These are phyloP conservation scores for Epicoccum sorghinum DNA, from an alignment of 2,329 filamentous ascomycete genomes.

Conservation along the genomic window DNA sequence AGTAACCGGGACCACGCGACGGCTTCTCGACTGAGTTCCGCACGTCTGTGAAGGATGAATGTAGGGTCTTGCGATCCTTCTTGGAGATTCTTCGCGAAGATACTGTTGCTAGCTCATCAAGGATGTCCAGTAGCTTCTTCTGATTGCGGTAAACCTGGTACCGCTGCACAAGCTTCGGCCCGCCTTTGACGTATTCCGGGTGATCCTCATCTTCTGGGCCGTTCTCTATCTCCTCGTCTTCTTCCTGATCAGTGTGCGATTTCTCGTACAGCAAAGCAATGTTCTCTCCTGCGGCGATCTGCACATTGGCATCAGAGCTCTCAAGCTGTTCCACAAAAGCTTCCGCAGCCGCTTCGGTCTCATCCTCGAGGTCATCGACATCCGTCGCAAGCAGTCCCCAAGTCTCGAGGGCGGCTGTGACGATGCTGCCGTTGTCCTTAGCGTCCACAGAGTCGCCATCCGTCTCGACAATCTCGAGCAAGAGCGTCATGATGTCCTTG, in stretches of 20 bases:
- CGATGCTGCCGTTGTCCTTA: slow-evolving; percentile 71
- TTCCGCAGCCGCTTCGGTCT: slow-evolving; percentile 75
- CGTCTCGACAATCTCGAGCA: slow-evolving; percentile 78
- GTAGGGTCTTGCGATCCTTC: slow-evolving; percentile 69
- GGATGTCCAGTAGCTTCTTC: slow-evolving; percentile 63
- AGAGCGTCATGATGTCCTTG: slow-evolving; percentile 73
- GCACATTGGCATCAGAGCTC: slow-evolving; percentile 72
- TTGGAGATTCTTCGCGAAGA: slow-evolving; percentile 69
- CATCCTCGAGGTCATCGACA: slow-evolving; percentile 73
- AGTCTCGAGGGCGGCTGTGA: slow-evolving; percentile 74
- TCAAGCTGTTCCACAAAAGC: slow-evolving; percentile 86
- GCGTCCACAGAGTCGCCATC: slow-evolving; percentile 77
- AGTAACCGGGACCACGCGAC: slow-evolving; percentile 69
- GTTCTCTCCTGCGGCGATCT: slow-evolving; percentile 77
- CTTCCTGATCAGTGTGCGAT: slow-evolving; percentile 63
- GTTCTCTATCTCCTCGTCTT: slow-evolving; percentile 58
- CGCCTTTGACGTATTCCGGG: slow-evolving; percentile 36
- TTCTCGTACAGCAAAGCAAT: slow-evolving; percentile 86
- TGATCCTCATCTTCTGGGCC: slow-evolving; percentile 58
- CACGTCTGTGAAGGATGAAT: slow-evolving; percentile 70
- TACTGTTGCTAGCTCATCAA: slow-evolving; percentile 65
- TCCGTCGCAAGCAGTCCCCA: slow-evolving; percentile 84
- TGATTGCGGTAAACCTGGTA: slow-evolving; percentile 72
- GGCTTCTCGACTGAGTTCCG: slow-evolving; percentile 70
- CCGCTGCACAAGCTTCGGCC: slow-evolving; percentile 60